Percentiles rank a stretch among this genome's conserved stretches.
These are phyloP conservation scores for Agrocybe praecox DNA, from an alignment of 768 basidiomycete genomes.

Conservation along the genomic window DNA sequence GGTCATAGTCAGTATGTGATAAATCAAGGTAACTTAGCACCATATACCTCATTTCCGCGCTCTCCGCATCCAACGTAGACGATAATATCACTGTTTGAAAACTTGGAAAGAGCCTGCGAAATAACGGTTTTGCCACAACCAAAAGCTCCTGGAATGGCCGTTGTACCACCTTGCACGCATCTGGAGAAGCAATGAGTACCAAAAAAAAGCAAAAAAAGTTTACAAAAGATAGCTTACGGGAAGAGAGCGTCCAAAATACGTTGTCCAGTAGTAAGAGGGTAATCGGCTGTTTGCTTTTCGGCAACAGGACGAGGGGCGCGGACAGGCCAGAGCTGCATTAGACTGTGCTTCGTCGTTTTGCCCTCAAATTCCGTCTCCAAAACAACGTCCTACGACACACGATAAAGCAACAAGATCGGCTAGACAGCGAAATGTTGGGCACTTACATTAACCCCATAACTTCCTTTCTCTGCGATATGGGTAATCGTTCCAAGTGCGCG, in stretches of 20 bases:
- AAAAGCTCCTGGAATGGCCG: constrained; percentile 98
- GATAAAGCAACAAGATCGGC: not conserved
- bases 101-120: constrained; percentile 97
- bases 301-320: constrained; percentile 94
- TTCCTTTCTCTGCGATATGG: constrained; percentile 90
- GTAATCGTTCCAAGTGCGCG: constrained; percentile 95
- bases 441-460: constrained; percentile 86
- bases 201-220: not conserved
- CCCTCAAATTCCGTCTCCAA: constrained; percentile 98
- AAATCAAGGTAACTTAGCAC: not conserved
- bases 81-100: constrained; percentile 98
- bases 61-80: constrained; percentile 99
- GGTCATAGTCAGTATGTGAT: constrained; percentile 6
- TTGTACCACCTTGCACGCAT: constrained; percentile 96
- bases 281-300: constrained; percentile 94
- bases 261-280: constrained; percentile 93
- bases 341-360: constrained; percentile 87
- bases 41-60: constrained; percentile 88
- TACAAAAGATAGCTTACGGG: constrained; percentile 62
- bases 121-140: constrained; percentile 99
- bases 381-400: constrained; percentile 75
- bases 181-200: constrained; percentile 31
- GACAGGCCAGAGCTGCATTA: constrained; percentile 99
- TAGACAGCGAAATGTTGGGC: constrained; percentile 5
- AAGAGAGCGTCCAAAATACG: constrained; percentile 96